Evolutionary conservation across 1,139 yeast genomes (phyloP).

Genomic region (Yamadazyma triangularis): DNA sequence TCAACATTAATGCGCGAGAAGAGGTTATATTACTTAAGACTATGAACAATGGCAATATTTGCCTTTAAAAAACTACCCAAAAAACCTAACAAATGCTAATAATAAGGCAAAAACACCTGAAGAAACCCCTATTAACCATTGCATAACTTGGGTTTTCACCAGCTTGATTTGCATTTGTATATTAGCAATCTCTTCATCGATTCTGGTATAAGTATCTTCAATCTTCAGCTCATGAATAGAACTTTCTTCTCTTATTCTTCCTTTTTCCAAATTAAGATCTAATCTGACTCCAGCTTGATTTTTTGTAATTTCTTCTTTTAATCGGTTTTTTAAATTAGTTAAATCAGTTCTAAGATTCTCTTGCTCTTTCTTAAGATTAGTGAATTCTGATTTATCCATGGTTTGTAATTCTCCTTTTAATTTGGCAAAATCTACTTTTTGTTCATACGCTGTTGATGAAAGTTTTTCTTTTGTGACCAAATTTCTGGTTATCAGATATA

Average conservation of each 20-base stretch:
- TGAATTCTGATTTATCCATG: slow-evolving; percentile 82
- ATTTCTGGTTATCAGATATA: slow-evolving; percentile 67
- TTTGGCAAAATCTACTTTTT: slow-evolving; percentile 93
- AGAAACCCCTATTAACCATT: slow-evolving; percentile 96
- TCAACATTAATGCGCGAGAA: too few species aligned
- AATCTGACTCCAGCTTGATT: slow-evolving; percentile 86
- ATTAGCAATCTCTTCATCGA: slow-evolving; percentile 92
- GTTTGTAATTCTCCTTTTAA: slow-evolving; percentile 86
- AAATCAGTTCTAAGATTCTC: slow-evolving; percentile 81
- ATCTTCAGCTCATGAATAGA: slow-evolving; percentile 90
- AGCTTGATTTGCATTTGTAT: slow-evolving; percentile 93
- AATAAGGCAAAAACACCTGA: slow-evolving; percentile 96
- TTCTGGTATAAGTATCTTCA: slow-evolving; percentile 90
- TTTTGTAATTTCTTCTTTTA: slow-evolving; percentile 89
- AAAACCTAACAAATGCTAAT: slow-evolving; percentile 81
- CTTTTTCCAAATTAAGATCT: slow-evolving; percentile 90
- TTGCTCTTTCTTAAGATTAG: slow-evolving; percentile 78
- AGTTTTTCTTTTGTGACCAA: slow-evolving; percentile 79
- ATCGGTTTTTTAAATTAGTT: slow-evolving; percentile 77
- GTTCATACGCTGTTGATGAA: slow-evolving; percentile 85
- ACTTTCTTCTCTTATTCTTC: slow-evolving; percentile 89
- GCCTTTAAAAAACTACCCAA: too few species aligned
- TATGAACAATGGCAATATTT: too few species aligned
- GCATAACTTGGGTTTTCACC: slow-evolving; percentile 94
- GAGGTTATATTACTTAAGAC: too few species aligned